These are phyloP conservation scores for Sodiomyces alkalinus DNA, from an alignment of 2,329 filamentous ascomycete species.

Conservation along the genomic window DNA sequence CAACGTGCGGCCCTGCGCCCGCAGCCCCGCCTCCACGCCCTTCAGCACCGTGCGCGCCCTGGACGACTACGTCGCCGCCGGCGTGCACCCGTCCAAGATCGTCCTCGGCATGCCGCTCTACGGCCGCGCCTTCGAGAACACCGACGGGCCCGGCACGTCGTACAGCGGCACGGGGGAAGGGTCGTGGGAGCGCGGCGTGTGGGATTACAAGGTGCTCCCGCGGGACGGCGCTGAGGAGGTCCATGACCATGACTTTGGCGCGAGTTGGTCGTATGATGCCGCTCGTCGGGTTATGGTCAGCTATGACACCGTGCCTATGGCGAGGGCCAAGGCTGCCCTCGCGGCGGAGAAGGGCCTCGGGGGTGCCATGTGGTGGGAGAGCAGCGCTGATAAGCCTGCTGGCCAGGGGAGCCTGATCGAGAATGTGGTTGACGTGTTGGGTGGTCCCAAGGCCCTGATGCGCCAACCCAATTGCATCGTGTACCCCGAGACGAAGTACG, in stretches of 20 bases:
- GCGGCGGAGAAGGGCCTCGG: slow-evolving; percentile 54
- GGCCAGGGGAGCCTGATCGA: slow-evolving; percentile 53
- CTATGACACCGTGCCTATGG: slow-evolving; percentile 61
- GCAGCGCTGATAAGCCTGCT: slow-evolving; percentile 57
- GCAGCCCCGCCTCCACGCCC: slow-evolving; percentile 51
- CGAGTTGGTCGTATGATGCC: slow-evolving; percentile 64
- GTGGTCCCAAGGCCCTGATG: slow-evolving; percentile 34
- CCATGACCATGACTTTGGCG: slow-evolving; percentile 47
- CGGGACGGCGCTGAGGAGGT: slow-evolving; percentile 47
- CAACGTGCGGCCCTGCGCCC: slow-evolving; percentile 50
- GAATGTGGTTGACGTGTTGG: slow-evolving; percentile 44
- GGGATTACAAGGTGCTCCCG: slow-evolving; percentile 80
- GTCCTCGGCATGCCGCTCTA: slow-evolving; percentile 89
- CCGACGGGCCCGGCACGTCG: slow-evolving; percentile 53
- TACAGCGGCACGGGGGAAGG: slow-evolving; percentile 64
- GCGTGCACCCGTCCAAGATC: slow-evolving; percentile 56
- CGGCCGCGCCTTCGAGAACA: slow-evolving; percentile 69
- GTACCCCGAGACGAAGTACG: slow-evolving; percentile 54
- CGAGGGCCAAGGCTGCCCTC: slow-evolving; percentile 54
- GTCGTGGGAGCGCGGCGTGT: slow-evolving; percentile 71
- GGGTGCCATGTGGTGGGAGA: slow-evolving; percentile 98
- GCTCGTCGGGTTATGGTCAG: slow-evolving; percentile 51
- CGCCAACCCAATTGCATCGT: slow-evolving; percentile 41
- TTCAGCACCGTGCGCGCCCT: slow-evolving; percentile 64
- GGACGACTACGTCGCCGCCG: slow-evolving; percentile 49